Evolutionary conservation across 345 rosid species (phyloP), one percentile per base, ranked within the genome.

Genomic region (Linum tenue): DNA sequence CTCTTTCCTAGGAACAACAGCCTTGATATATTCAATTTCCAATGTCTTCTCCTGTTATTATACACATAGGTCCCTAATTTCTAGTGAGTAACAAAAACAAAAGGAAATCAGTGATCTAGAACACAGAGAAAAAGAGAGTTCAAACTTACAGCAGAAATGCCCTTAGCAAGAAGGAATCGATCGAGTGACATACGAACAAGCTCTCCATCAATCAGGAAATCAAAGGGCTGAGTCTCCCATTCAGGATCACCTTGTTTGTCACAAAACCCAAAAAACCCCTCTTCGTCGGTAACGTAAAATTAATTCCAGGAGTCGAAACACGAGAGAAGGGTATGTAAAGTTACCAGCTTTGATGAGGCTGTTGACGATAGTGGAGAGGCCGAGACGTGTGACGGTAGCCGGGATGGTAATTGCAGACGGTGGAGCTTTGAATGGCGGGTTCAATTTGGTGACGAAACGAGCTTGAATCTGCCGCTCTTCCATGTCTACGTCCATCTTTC

Each of bases 11-110:
- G 96, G 96, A 14, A 77, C 83, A 67, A 94, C 95, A 55, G 92
- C 97, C 75, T 84, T 86, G 44, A 90, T 82, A 78, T 88, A 94
- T 48, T 94, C 99, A 62, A 94, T 86, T 80, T 94, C 99, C 82
- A 94, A 64, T 72, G 82, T 78, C 72, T 78, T 84, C 79, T 94
- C 99, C 99, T 94, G 86, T 60, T 70, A 65, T 50, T 69, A 35
- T 37, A 62, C 63, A 67, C 2, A 60, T 56, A 43, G 56, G 2
- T 37, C 2, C 0, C 38, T 5, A 51, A 68, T 64, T 55, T 38
- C 64, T 56, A n/a, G 6, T 70, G 60, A 72, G 42, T 39, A 2
- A 41, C 43, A 51, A 55, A n/a, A 63, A 56, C 40, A 16, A 56
- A 7, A 12, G 31, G 31, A 22, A 22, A 22, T 22, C 31, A 0